phyloP scores from a whole-genome alignment of 768 basidiomycete genomes.

The Rhodotorula taiwanensis region DNA sequence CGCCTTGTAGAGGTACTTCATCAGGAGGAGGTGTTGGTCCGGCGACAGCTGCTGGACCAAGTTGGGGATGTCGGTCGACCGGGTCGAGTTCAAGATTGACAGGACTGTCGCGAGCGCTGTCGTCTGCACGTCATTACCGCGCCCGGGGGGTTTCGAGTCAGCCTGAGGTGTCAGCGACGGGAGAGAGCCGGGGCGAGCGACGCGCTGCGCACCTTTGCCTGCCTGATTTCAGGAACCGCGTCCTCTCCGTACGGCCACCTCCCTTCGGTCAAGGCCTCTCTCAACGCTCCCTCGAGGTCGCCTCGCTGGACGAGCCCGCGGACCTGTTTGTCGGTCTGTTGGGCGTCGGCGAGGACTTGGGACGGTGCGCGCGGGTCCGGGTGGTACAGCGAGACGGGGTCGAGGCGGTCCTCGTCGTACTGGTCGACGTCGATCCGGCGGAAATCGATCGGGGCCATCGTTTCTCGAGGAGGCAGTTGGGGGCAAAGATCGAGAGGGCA shows the following conservation, averaged over 20 bases:
- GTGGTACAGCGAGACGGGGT: slow-evolving; percentile 77
- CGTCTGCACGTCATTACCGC: too few relatives aligned
- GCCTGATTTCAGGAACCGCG: slow-evolving; percentile 52
- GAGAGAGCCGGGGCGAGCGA: slow-evolving; percentile 27
- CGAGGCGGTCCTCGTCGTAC: slow-evolving; percentile 82
- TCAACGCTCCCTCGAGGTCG: slow-evolving; percentile 68
- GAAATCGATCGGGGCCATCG: slow-evolving; percentile 50
- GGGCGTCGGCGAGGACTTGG: slow-evolving; percentile 67
- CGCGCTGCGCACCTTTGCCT: slow-evolving; percentile 81
- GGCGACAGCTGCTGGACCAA: slow-evolving; percentile 60
- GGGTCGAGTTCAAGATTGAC: slow-evolving; percentile 87
- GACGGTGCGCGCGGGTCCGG: slow-evolving; percentile 72
- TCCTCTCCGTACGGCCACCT: slow-evolving; percentile 80
- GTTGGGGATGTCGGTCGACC: slow-evolving; percentile 72
- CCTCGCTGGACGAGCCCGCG: slow-evolving; percentile 64
- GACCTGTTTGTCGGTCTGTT: slow-evolving; percentile 64
- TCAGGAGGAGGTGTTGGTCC: slow-evolving; percentile 52
- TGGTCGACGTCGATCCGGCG: slow-evolving; percentile 90
- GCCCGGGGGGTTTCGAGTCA: background rate
- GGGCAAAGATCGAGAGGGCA: background rate
- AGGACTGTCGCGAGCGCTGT: slow-evolving; percentile 72
- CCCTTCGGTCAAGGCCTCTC: slow-evolving; percentile 55
- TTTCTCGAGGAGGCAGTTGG: background rate
- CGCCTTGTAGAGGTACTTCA: slow-evolving; percentile 98
- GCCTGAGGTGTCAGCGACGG: background rate